phyloP scores from a whole-genome alignment of 2,329 filamentous ascomycete species.

The Drechslerella coelobrocha region DNA sequence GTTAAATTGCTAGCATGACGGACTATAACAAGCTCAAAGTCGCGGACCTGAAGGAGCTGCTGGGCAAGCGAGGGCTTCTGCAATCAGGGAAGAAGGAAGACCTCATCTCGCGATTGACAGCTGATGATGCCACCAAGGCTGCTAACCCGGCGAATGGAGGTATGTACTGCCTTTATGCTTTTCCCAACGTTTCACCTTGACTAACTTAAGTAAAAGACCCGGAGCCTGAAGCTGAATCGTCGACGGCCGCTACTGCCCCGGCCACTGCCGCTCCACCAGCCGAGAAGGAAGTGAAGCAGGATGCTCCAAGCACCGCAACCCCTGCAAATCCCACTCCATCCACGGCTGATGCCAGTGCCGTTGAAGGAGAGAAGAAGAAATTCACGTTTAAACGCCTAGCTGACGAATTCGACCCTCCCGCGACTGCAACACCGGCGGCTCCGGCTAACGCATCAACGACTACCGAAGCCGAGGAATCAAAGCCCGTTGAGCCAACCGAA shows the following conservation, averaged over 20 bases:
- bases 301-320: background rate
- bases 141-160: slow-evolving; percentile 28
- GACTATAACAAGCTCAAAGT: slow-evolving; percentile 81
- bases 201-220: slow-evolving; percentile 1
- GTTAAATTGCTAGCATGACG: slow-evolving; percentile 63
- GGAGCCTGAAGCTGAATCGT: slow-evolving; percentile 18
- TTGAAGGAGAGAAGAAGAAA: slow-evolving; percentile 45
- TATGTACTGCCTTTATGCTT: slow-evolving; percentile 1
- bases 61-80: slow-evolving; percentile 74
- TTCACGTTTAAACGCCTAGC: slow-evolving; percentile 49
- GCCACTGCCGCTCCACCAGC: slow-evolving; percentile 3
- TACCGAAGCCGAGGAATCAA: slow-evolving; percentile 7
- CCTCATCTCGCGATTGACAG: slow-evolving; percentile 72
- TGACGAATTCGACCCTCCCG: slow-evolving; percentile 40
- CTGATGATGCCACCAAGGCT: slow-evolving; percentile 40
- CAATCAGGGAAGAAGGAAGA: slow-evolving; percentile 83
- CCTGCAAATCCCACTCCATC: slow-evolving; percentile 3
- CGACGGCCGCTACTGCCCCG: background rate
- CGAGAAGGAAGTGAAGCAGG: slow-evolving; percentile 50
- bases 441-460: slow-evolving; percentile 11
- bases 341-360: slow-evolving; percentile 4
- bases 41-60: slow-evolving; percentile 80
- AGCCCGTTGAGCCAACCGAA: slow-evolving; percentile 23
- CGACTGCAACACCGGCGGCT: slow-evolving; percentile 17
- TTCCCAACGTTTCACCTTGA: background rate